phyloP scores from a whole-genome alignment of 1,284 basidiomycete genomes.

The Papiliotrema flavescens region DNA sequence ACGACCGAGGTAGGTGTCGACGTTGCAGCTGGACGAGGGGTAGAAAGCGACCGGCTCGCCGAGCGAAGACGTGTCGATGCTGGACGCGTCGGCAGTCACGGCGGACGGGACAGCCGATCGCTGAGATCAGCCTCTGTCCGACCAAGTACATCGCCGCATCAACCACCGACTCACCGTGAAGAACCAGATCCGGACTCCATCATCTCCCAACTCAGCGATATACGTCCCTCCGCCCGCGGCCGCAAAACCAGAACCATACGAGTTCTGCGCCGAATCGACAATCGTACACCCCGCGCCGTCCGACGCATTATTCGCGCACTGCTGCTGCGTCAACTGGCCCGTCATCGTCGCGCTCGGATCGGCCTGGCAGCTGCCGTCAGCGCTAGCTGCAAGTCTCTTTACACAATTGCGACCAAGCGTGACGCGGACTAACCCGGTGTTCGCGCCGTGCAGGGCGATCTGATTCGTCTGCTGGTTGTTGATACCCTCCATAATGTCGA shows the following conservation, averaged over 20 bases:
- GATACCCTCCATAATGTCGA: constrained; percentile 45
- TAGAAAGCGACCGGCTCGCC: constrained; percentile 68
- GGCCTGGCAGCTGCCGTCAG: neutral
- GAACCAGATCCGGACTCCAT: constrained; percentile 65
- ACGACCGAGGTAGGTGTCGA: constrained; percentile 59
- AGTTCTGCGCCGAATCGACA: constrained; percentile 54
- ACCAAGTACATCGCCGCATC: neutral
- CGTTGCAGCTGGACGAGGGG: constrained; percentile 59
- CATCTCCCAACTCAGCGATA: constrained; percentile 63
- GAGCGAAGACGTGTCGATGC: constrained; percentile 62
- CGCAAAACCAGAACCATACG: constrained; percentile 65
- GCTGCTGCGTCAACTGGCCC: constrained; percentile 24
- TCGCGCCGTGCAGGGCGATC: constrained; percentile 40
- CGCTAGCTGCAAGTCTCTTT: neutral
- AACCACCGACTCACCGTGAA: constrained; percentile 56
- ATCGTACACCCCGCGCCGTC: constrained; percentile 63
- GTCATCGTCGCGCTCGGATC: constrained; percentile 7
- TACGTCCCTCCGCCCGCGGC: constrained; percentile 64
- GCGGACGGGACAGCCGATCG: constrained; percentile 59
- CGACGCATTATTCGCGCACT: constrained; percentile 40
- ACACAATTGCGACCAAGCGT: too few species aligned
- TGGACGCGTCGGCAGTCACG: constrained; percentile 55
- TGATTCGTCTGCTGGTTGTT: constrained; percentile 39
- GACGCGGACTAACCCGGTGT: constrained; percentile 12
- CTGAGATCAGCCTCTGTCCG: constrained; percentile 23